A percentile compares a stretch with the other conserved stretches of the same genome.
Conservation (phyloP, 352 stramenopile genomes). For the Pythium catenulatum region DNA sequence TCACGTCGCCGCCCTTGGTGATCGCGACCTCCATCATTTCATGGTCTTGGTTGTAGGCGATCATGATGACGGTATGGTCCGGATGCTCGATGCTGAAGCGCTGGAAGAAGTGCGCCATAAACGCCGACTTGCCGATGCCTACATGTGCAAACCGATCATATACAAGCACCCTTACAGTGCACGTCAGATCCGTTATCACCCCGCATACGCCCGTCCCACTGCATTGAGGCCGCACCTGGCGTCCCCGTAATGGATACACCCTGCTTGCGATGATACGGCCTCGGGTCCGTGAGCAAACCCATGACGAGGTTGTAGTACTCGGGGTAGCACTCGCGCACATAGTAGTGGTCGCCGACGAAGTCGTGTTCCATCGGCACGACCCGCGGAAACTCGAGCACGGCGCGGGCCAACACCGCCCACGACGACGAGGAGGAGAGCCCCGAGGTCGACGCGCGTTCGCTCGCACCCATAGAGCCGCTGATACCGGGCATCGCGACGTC, state of each 20-base stretch:
- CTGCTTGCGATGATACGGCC: background rate
- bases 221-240: background rate
- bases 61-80: background rate
- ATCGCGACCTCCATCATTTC: background rate
- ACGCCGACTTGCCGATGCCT: conserved; percentile 34
- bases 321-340: background rate
- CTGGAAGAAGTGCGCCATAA: conserved; percentile 28
- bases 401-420: too few relatives aligned
- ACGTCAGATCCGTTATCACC: too few relatives aligned
- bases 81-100: background rate
- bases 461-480: too few relatives aligned
- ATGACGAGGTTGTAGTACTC: conserved; percentile 9
- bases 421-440: too few relatives aligned
- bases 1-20: background rate
- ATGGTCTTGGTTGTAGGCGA: background rate
- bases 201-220: background rate
- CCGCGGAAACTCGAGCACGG: too few relatives aligned
- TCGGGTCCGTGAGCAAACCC: background rate
- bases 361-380: conserved; percentile 3
- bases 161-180: background rate
- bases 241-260: background rate
- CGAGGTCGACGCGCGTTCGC: too few relatives aligned
- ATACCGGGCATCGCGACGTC: too few relatives aligned
- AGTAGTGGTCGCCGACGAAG: background rate
- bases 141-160: background rate